Conservation (phyloP, 2,329 filamentous ascomycete genomes). For the Talaromyces pinophilus region DNA sequence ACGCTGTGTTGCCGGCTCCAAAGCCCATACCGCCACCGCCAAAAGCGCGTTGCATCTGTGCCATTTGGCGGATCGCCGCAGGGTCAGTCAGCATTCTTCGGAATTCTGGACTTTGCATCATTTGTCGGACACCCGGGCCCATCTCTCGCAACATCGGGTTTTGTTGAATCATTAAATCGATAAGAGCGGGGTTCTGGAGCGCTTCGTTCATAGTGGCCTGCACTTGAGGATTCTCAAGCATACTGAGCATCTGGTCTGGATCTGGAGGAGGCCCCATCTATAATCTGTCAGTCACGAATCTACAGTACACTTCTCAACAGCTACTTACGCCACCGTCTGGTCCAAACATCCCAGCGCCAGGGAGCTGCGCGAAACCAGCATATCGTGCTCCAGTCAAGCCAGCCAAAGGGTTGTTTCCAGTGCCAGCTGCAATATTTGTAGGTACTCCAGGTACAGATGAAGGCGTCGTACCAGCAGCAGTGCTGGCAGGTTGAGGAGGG, state of each 20-base stretch:
- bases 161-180: slow-evolving; percentile 91
- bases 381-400: slow-evolving; percentile 90
- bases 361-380: slow-evolving; percentile 86
- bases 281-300: slow-evolving; percentile 6
- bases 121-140: slow-evolving; percentile 72
- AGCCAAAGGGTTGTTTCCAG: slow-evolving; percentile 83
- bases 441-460: slow-evolving; percentile 46
- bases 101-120: slow-evolving; percentile 86
- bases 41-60: slow-evolving; percentile 74
- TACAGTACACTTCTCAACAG: background rate
- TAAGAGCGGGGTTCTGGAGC: slow-evolving; percentile 88
- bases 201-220: slow-evolving; percentile 89
- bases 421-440: slow-evolving; percentile 51
- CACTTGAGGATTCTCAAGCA: slow-evolving; percentile 87
- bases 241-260: slow-evolving; percentile 76
- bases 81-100: slow-evolving; percentile 92
- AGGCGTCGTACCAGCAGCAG: slow-evolving; percentile 36
- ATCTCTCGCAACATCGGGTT: slow-evolving; percentile 79
- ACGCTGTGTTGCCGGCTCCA: slow-evolving; percentile 53
- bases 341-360: slow-evolving; percentile 84
- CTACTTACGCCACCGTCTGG: slow-evolving; percentile 85
- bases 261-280: slow-evolving; percentile 88
- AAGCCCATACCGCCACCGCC: slow-evolving; percentile 47
- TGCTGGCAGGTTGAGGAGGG: slow-evolving; percentile 49
- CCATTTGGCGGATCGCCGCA: slow-evolving; percentile 75